Evolutionary conservation across 2,329 filamentous ascomycete species (phyloP).

Genomic region (Arachnomyces sp.): DNA sequence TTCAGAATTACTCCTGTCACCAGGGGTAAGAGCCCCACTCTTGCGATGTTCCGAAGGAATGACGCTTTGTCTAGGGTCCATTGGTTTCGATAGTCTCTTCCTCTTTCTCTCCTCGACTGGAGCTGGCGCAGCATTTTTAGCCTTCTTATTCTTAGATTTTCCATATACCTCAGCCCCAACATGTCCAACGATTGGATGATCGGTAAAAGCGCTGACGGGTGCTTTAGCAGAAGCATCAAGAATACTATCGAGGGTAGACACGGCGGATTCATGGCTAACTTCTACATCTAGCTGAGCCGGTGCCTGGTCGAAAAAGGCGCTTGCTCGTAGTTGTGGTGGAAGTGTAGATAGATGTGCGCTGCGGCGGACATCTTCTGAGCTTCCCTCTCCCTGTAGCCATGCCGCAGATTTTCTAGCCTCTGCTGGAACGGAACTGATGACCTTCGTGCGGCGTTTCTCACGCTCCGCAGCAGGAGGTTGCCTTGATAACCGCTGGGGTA

Average conservation of each 20-base stretch:
- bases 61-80: slow-evolving; percentile 16
- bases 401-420: slow-evolving; percentile 47
- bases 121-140: slow-evolving; percentile 13
- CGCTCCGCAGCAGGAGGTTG: slow-evolving; percentile 56
- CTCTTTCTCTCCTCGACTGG: slow-evolving; percentile 22
- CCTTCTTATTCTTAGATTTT: slow-evolving; percentile 23
- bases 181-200: slow-evolving; percentile 74
- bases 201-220: slow-evolving; percentile 84
- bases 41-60: slow-evolving; percentile 14
- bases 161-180: slow-evolving; percentile 71
- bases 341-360: slow-evolving; percentile 45
- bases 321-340: slow-evolving; percentile 82
- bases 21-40: too few species aligned
- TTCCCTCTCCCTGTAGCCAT: slow-evolving; percentile 30
- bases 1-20: too few species aligned
- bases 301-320: slow-evolving; percentile 75
- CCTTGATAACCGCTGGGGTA: slow-evolving; percentile 80
- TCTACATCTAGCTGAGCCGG: slow-evolving; percentile 49
- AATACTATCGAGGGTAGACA: slow-evolving; percentile 82
- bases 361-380: slow-evolving; percentile 18
- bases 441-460: slow-evolving; percentile 65
- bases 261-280: slow-evolving; percentile 69
- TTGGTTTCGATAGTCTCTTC: slow-evolving; percentile 8
- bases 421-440: slow-evolving; percentile 57
- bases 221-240: slow-evolving; percentile 81